These are phyloP conservation scores for Phalaenopsis hybrid DNA, from an alignment of 116 monocot genomes.

Conservation along the genomic window DNA sequence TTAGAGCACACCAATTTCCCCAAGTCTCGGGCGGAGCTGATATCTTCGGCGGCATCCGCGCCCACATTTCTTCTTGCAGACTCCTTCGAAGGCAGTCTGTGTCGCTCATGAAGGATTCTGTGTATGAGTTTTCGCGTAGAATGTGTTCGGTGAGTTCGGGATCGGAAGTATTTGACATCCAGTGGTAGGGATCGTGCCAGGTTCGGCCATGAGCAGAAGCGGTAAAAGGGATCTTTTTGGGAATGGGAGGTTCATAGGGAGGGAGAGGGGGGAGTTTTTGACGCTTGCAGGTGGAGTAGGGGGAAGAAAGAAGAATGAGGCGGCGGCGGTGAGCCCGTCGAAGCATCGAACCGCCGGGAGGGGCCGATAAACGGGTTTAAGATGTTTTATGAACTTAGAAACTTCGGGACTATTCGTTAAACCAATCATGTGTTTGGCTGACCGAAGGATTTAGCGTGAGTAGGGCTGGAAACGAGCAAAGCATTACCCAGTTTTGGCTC, in stretches of 20 bases:
- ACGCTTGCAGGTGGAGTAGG: slow-evolving; percentile 26
- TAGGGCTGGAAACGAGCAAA: too few relatives aligned
- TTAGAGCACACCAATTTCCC: slow-evolving; percentile 50
- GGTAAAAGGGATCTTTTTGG: slow-evolving; percentile 65
- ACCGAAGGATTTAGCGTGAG: too few relatives aligned
- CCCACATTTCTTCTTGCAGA: slow-evolving; percentile 51
- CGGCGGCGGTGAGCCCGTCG: not conserved
- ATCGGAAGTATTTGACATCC: slow-evolving; percentile 81
- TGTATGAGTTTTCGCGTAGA: slow-evolving; percentile 59
- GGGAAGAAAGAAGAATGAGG: slow-evolving; percentile 7
- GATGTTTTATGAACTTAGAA: too few relatives aligned
- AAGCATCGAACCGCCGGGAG: slow-evolving; percentile 9
- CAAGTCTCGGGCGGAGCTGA: slow-evolving; percentile 54
- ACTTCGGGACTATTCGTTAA: too few relatives aligned
- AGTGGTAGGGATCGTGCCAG: slow-evolving; percentile 84
- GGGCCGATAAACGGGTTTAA: not conserved
- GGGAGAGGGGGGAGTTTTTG: slow-evolving; percentile 2
- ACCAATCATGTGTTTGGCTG: too few relatives aligned
- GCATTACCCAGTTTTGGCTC: too few relatives aligned
- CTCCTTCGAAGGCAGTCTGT: slow-evolving; percentile 27
- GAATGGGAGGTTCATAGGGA: slow-evolving; percentile 27
- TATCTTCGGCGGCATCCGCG: slow-evolving; percentile 40
- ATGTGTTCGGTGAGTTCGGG: slow-evolving; percentile 68
- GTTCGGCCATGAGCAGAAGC: slow-evolving; percentile 57
- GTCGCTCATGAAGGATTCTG: slow-evolving; percentile 76